Base-by-base conservation (phyloP, 2,329 filamentous ascomycete genomes). In the Ceratocystis harringtonii region DNA sequence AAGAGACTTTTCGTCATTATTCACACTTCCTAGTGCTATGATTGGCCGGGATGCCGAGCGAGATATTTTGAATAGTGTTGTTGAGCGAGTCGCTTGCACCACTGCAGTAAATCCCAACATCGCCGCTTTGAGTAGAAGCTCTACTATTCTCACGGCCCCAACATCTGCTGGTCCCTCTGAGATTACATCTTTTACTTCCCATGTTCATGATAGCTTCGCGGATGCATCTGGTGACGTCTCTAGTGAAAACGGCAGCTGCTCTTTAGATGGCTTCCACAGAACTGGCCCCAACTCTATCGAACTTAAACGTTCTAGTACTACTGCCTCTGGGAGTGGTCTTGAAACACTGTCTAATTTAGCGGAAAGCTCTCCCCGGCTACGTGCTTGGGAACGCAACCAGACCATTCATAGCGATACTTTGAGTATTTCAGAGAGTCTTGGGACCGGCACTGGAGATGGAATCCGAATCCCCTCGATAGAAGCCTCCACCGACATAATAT, bases 1-100 rank as follows among this genome's bases (percentile, higher is more conserved):
- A n/a, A 89, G 86, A 66, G 92, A 97, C 74, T 85, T 96, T 0
- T 95, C 90, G 0, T 95, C 91, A 3, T 94, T 95, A 72, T 96
- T 96, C 75, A 88, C 91, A 69, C 80, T 96, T 22, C 92, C 92
- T 0, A 83, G 84, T 0, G 80, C 81, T 66, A 90, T 95, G 80
- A 88, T 96, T 69, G 92, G 92, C 2, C 84, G 92, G 44, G 80
- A 86, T 36, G 79, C 83, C 68, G 90, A 96, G 72, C 84, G 84
- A 52, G 79, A 85, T 60, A 81, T 82, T 45, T 82, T 96, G 7
- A 75, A 91, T 48, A 81, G 80, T 69, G 81, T 94, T 44, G 89
- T 96, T 62, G 86, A 95, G 69, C 86, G 84, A 60, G 87, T 91
- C 61, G 83, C 88, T 22, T 84, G 80, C 71, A 85, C 81, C 43